Evolutionary conservation across 2,329 filamentous ascomycete genomes (phyloP), one percentile per base, ranked within the genome.

Genomic region (Raffaelea albimanens): DNA sequence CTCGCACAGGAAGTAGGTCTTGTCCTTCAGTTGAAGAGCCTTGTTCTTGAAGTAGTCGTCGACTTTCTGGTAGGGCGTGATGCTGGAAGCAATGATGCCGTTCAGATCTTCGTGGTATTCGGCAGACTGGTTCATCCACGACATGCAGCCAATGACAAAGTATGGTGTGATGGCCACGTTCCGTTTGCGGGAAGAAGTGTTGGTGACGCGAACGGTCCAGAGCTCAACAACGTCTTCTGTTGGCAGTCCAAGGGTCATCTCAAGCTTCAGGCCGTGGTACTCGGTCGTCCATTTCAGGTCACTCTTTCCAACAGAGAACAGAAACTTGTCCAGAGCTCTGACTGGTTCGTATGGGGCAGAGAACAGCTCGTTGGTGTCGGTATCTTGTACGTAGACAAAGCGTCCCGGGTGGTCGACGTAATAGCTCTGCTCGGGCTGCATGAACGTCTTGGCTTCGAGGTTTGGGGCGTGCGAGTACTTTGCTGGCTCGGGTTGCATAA

Each of bases 351-450:
- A 72, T 0, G 75, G 75, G 7, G 73, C 73, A 14, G 74, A 78
- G 61, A 77, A 78, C 5, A 77, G 49, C 31, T 70, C 55, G 16
- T 63, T 63, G 0, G 64, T 68, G 47, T 74, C 72, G 52, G 76
- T 72, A 52, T 79, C 75, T 54, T 77, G 77, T 60, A 79, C 57
- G 53, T 79, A 79, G 44, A 78, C 73, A 55, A 79, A 79, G 3
- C 75, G 73, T 38, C 75, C 75, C 2, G 75, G 74, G 55, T 79
- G 74, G 56, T 78, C 73, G 8, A 72, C 63, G 54, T 77, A 79
- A 63, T 79, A 79, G 58, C 71, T 74, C 54, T 75, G 72, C 59
- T 79, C 75, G 1, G 75, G 75, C 56, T 79, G 75, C 74, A 79
- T 79, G 56, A 79, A 79, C 3, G 75, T 78, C 58, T 70, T 73